phyloP scores from a whole-genome alignment of 2,329 filamentous ascomycete species.

The Neocatenulostroma microsporum region DNA sequence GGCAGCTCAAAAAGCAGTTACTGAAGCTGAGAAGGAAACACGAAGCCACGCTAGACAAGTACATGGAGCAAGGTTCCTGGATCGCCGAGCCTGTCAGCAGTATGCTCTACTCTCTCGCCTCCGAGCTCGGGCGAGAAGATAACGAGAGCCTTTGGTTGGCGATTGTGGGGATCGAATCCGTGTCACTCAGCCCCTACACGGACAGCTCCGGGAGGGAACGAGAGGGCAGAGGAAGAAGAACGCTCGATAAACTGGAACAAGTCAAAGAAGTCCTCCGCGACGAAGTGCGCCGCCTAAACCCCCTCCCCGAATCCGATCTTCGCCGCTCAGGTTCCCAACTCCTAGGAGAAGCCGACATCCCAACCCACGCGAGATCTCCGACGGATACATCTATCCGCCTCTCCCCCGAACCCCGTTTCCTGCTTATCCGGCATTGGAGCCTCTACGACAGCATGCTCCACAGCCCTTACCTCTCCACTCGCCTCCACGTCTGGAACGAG shows the following conservation, averaged over 20 bases:
- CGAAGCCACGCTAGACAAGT: constrained; percentile 65
- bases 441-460: constrained; percentile 98
- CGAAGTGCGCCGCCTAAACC: constrained; percentile 88
- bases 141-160: constrained; percentile 93
- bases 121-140: constrained; percentile 89
- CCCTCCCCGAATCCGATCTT: constrained; percentile 53
- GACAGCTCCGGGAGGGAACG: constrained; percentile 42
- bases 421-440: constrained; percentile 92
- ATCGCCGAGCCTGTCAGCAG: constrained; percentile 94
- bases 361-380: constrained; percentile 77
- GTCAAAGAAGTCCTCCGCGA: constrained; percentile 82
- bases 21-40: constrained; percentile 69
- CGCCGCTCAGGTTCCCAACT: constrained; percentile 44
- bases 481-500: constrained; percentile 91
- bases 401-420: constrained; percentile 86
- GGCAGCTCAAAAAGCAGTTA: constrained; percentile 63
- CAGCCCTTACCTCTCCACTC: constrained; percentile 85
- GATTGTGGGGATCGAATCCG: constrained; percentile 89
- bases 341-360: constrained; percentile 69
- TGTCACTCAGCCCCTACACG: constrained; percentile 58
- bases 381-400: constrained; percentile 88
- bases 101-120: constrained; percentile 88
- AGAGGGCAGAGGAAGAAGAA: constrained; percentile 39
- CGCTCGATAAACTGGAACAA: constrained; percentile 62
- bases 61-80: constrained; percentile 80